Percentiles rank a stretch among this genome's conserved stretches.
Evolutionary conservation across 352 stramenopile genomes (phyloP).

Genomic region (Phytophthora citricola): DNA sequence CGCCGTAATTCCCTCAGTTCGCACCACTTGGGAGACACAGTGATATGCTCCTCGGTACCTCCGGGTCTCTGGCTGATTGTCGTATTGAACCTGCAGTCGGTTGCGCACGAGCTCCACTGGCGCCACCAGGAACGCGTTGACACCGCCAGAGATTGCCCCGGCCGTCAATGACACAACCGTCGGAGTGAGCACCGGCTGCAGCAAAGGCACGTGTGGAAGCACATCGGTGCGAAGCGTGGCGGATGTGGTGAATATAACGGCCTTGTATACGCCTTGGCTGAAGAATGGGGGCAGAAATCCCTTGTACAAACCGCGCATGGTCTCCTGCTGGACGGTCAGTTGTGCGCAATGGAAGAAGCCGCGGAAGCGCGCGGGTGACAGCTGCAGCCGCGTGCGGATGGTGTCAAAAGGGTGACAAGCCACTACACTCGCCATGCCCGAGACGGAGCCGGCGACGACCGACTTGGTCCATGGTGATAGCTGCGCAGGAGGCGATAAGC

Average conservation of each 20-base stretch:
- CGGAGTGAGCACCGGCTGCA: conserved; percentile 52
- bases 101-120: conserved; percentile 86
- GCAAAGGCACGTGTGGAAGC: conserved; percentile 37
- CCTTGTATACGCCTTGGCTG: conserved; percentile 89
- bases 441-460: conserved; percentile 76
- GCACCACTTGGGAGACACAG: conserved; percentile 66
- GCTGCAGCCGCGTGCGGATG: conserved; percentile 87
- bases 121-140: conserved; percentile 79
- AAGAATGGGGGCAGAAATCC: conserved; percentile 89
- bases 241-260: conserved; percentile 88
- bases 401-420: conserved; percentile 88
- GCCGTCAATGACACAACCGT: conserved; percentile 48
- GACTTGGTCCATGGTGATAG: conserved; percentile 74
- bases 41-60: conserved; percentile 63
- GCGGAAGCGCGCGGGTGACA: conserved; percentile 64
- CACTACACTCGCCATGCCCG: conserved; percentile 85
- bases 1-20: conserved; percentile 58
- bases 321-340: conserved; percentile 71
- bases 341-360: conserved; percentile 68
- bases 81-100: conserved; percentile 82
- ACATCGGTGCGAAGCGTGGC: conserved; percentile 64
- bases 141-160: conserved; percentile 65
- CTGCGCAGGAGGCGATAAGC: conserved; percentile 12
- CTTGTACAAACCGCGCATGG: conserved; percentile 78
- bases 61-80: conserved; percentile 47